Conservation (phyloP, 2,329 filamentous ascomycete species). For the Diaporthe velutina region DNA sequence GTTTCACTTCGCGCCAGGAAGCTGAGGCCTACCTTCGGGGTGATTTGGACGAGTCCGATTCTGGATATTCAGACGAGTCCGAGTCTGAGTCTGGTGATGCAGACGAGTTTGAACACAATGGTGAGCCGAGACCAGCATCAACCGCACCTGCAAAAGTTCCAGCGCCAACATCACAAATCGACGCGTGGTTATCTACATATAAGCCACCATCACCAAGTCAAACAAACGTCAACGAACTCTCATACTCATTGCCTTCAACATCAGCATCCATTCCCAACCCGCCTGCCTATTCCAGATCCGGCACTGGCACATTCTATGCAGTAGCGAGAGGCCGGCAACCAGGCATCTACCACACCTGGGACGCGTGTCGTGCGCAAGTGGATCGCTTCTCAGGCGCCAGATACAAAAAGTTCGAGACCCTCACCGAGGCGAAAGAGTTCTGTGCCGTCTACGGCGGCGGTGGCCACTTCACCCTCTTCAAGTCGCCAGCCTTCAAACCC, state of each 20-base stretch:
- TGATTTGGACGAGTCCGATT: neutral
- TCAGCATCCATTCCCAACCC: neutral
- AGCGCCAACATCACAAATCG: too few species aligned
- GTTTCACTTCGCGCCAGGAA: neutral
- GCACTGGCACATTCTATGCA: neutral
- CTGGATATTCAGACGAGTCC: neutral
- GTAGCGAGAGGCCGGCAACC: slow-evolving; percentile 5
- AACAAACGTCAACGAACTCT: neutral
- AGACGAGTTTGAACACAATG: too few species aligned
- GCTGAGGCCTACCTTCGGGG: neutral
- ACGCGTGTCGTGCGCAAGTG: neutral
- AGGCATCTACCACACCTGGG: slow-evolving; percentile 8
- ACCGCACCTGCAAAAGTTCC: neutral
- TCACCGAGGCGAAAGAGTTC: neutral
- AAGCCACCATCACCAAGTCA: neutral
- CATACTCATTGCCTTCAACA: neutral
- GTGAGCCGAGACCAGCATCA: neutral
- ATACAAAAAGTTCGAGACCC: neutral
- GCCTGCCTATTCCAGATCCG: neutral
- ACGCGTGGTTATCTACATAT: too few species aligned
- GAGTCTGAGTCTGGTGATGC: too few species aligned
- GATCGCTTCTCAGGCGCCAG: neutral
- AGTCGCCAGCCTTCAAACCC: neutral
- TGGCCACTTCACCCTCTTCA: slow-evolving; percentile 21
- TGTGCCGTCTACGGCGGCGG: slow-evolving; percentile 5